A percentile compares a stretch with the other conserved stretches of the same genome.
Evolutionary conservation across 139 green algal species (phyloP).

Genomic region (Tetradesmus obliquus): DNA sequence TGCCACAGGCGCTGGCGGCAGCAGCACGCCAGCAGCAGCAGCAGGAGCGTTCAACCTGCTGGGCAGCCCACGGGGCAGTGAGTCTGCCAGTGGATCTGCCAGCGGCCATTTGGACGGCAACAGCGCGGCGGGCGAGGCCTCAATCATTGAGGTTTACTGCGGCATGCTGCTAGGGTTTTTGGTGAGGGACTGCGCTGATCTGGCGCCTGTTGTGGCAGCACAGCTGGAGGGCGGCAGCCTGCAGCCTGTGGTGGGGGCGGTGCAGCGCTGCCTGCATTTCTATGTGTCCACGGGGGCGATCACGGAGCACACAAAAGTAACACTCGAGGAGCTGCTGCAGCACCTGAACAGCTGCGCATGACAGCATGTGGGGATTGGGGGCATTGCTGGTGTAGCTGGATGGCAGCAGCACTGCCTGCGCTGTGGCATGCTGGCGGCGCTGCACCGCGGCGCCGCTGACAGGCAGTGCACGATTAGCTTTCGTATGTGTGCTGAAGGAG

Average conservation of each 20-base stretch:
- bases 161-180: constrained; percentile 84
- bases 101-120: background rate
- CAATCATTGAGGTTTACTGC: constrained; percentile 76
- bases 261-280: constrained; percentile 74
- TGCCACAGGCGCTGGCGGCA: background rate
- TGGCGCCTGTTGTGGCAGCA: constrained; percentile 31
- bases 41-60: background rate
- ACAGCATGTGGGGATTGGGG: background rate
- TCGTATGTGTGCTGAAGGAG: too few relatives aligned
- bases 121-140: constrained; percentile 52
- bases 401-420: background rate
- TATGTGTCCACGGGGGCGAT: constrained; percentile 70
- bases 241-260: constrained; percentile 48
- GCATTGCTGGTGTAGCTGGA: too few relatives aligned
- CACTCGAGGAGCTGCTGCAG: constrained; percentile 45
- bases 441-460: background rate
- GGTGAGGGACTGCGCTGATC: constrained; percentile 46
- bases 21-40: background rate
- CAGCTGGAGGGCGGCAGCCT: constrained; percentile 62
- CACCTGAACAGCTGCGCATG: constrained; percentile 20
- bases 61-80: background rate
- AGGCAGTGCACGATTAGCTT: too few relatives aligned
- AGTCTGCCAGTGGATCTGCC: background rate
- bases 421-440: background rate
- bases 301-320: constrained; percentile 49